Base-by-base conservation (phyloP, 2,329 filamentous ascomycete genomes). In the Fusarium humuli region DNA sequence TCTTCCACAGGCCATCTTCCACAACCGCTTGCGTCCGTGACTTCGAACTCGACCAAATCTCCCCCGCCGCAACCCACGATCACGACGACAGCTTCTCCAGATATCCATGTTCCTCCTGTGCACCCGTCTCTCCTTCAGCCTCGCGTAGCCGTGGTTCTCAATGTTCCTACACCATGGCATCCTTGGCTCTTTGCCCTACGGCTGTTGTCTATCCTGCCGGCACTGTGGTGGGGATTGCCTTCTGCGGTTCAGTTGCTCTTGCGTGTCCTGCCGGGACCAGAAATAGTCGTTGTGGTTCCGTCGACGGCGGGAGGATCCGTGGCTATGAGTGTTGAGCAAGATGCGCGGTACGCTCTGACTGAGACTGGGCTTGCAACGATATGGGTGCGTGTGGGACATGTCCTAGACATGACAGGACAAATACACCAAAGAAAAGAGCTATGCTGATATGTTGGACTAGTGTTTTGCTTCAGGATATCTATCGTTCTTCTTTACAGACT, bases 401-500 rank as follows among this genome's bases (percentile, higher is more conserved):
- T 16, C 41, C 45, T 18, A 10, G 30, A 20, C 45, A 16, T 18
- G 16, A 14, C 8, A 16, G 25, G 14, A 29, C 45, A 45, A 53
- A 20, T 18, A n/a, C 20, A 20, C 14, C 18, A 6, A 16, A 14
- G 32, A 10, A 48, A 59, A 29, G 57, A 47, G 20, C 27, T 57
- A 37, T 57, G 55, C 59, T 73, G 44, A 63, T 62, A 41, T 53
- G 23, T 20, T 64, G 49, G 47, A 12, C 12, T 75, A 93, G 92
- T 94, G 91, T 81, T 89, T 88, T 76, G 90, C 91, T 62, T 92
- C 91, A 22, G 92, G 90, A 57, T 93, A 94, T 79, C 86, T 94
- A 65, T 92, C 91, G 53, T 94, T 93, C 80, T 92, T 93, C 82
- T 94, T 94, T 78, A 92, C 91, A 61, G 92, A 94, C 81, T 93